Evolutionary conservation across 2,329 filamentous ascomycete genomes (phyloP).

Genomic region (Graphiopsis chlorocephala): DNA sequence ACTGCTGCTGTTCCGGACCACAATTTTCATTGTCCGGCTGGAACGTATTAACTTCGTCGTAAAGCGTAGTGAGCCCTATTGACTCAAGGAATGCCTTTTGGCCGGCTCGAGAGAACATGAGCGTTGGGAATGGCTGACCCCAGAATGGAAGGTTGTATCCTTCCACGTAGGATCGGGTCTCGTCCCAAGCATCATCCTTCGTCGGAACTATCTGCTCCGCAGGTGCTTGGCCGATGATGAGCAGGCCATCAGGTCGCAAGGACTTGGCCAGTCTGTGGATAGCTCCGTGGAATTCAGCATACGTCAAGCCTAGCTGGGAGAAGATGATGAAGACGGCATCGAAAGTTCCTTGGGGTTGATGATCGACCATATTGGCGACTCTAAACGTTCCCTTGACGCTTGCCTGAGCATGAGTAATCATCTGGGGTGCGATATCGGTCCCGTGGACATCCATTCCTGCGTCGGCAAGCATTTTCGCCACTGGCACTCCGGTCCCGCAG

Average conservation of each 20-base stretch:
- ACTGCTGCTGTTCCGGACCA: neutral
- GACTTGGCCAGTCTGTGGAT: constrained; percentile 25
- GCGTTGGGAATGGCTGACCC: constrained; percentile 18
- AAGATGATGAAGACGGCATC: constrained; percentile 33
- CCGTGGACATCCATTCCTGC: constrained; percentile 31
- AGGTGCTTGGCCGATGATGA: constrained; percentile 31
- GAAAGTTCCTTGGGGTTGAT: constrained; percentile 25
- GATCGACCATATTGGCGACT: constrained; percentile 29
- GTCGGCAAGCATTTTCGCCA: constrained; percentile 28
- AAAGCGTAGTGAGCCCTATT: neutral
- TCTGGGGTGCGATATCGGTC: constrained; percentile 32
- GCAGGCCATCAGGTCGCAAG: constrained; percentile 26
- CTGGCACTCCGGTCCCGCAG: constrained; percentile 35
- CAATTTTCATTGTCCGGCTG: neutral
- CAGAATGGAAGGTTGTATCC: constrained; percentile 19
- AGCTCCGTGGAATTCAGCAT: constrained; percentile 28
- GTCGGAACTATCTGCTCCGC: constrained; percentile 24
- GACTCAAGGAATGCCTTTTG: constrained; percentile 15
- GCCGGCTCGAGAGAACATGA: constrained; percentile 18
- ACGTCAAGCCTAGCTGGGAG: constrained; percentile 29
- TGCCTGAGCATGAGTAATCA: constrained; percentile 28
- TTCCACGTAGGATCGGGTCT: constrained; percentile 17
- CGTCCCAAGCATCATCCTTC: constrained; percentile 21
- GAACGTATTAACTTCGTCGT: neutral
- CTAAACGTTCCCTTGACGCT: constrained; percentile 23